Conservation (phyloP, 1,139 yeast species). For the Suzukiozyma palmioleophila region DNA sequence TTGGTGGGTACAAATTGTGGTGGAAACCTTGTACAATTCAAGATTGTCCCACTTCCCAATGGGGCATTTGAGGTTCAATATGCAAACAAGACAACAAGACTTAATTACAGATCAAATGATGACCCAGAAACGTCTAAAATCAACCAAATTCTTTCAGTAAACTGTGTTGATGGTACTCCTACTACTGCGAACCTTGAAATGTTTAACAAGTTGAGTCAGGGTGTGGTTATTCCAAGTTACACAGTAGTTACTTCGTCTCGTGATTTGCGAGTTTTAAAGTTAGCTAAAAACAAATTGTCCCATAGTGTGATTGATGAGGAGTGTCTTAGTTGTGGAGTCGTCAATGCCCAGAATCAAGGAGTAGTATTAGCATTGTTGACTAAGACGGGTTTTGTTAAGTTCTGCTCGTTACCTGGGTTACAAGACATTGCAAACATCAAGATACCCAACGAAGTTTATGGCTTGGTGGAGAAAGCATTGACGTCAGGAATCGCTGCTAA, state of each 20-base stretch:
- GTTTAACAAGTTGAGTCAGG: conserved; percentile 60
- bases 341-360: conserved; percentile 27
- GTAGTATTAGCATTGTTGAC: conserved; percentile 33
- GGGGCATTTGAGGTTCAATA: conserved; percentile 68
- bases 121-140: conserved; percentile 47
- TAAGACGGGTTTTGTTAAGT: conserved; percentile 35
- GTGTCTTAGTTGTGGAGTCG: conserved; percentile 44
- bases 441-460: conserved; percentile 29
- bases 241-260: conserved; percentile 53
- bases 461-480: conserved; percentile 20
- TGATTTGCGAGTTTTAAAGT: conserved; percentile 61
- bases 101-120: conserved; percentile 28
- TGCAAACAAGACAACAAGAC: conserved; percentile 43
- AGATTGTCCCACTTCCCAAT: conserved; percentile 59
- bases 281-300: conserved; percentile 57
- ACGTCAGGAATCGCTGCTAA: conserved; percentile 19
- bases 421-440: conserved; percentile 35
- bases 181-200: conserved; percentile 60
- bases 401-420: conserved; percentile 37
- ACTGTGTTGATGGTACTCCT: conserved; percentile 53
- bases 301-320: conserved; percentile 66
- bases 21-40: conserved; percentile 59
- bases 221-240: conserved; percentile 59
- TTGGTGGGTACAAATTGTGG: conserved; percentile 81
- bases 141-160: conserved; percentile 54